Evolutionary conservation across 1,284 basidiomycete genomes (phyloP).

Genomic region (Fomitopsis betulina): DNA sequence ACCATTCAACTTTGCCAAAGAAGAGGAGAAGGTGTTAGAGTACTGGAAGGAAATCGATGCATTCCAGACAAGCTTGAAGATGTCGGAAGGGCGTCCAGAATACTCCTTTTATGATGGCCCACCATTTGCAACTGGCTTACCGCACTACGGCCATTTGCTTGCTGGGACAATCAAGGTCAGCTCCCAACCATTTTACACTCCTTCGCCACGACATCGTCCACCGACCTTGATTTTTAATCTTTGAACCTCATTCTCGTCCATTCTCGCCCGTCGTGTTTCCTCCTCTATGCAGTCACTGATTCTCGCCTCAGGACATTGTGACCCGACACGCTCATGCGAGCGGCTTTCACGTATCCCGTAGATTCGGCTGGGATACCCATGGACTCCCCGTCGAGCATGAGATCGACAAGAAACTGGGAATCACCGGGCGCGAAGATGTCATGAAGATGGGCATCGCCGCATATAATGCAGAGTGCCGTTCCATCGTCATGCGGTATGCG

Average conservation of each 20-base stretch:
- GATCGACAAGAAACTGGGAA: conserved; percentile 96
- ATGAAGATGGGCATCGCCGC: conserved; percentile 94
- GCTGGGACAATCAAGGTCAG: conserved; percentile 93
- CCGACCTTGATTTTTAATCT: too few species aligned
- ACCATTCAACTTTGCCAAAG: conserved; percentile 84
- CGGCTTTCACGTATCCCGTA: conserved; percentile 90
- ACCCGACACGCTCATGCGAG: conserved; percentile 94
- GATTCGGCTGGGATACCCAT: conserved; percentile 99
- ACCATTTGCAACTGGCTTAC: conserved; percentile 95
- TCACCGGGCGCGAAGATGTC: conserved; percentile 93
- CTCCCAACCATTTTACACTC: background rate
- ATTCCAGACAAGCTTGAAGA: conserved; percentile 91
- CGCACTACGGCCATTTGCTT: conserved; percentile 92
- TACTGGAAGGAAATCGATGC: conserved; percentile 99
- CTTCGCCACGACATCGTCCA: too few species aligned
- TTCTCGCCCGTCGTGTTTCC: too few species aligned
- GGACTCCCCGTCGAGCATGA: conserved; percentile 99
- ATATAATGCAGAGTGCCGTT: conserved; percentile 96
- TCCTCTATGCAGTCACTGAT: background rate
- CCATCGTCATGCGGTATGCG: conserved; percentile 98
- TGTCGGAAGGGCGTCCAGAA: conserved; percentile 85
- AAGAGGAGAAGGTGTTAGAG: conserved; percentile 89
- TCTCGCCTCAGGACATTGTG: conserved; percentile 76
- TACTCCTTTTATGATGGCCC: conserved; percentile 98
- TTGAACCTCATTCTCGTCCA: too few species aligned